These are phyloP conservation scores for Musa itinerans DNA, from an alignment of 176 grass and related monocot species.

Conservation along the genomic window DNA sequence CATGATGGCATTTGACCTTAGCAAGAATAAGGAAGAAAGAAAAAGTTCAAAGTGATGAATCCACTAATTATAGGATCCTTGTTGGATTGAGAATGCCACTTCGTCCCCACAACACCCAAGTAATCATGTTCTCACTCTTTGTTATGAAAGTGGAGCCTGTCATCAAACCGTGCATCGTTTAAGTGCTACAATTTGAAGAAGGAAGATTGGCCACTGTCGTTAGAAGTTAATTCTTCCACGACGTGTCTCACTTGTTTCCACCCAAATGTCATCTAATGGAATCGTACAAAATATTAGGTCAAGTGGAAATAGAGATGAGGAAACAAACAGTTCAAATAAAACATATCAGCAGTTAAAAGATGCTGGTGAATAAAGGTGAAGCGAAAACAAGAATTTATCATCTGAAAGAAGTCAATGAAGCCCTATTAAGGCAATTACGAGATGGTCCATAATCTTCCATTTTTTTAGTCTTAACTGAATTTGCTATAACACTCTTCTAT, in stretches of 20 bases:
- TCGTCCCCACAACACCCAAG: slow-evolving; percentile 1
- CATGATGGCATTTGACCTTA: slow-evolving; percentile 9
- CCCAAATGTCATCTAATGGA: neutral
- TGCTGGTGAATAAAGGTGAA: neutral
- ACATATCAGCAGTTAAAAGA: too few species aligned
- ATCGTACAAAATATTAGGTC: neutral
- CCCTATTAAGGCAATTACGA: neutral
- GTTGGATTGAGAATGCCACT: slow-evolving; percentile 11
- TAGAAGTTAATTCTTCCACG: neutral
- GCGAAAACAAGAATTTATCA: neutral
- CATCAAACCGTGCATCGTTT: neutral
- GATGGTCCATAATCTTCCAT: neutral
- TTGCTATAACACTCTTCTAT: too few species aligned
- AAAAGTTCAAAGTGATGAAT: neutral
- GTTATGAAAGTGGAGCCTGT: neutral
- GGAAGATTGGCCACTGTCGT: neutral
- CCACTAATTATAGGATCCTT: slow-evolving; percentile 2
- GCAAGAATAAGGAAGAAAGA: neutral
- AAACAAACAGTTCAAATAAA: neutral
- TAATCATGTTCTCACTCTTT: neutral
- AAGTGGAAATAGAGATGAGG: neutral
- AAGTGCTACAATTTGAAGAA: neutral
- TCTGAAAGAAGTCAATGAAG: neutral
- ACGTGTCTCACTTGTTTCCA: neutral
- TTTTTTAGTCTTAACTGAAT: too few species aligned